A percentile compares a stretch with the other conserved stretches of the same genome.
These are phyloP conservation scores for Nicotiana tomentosiformis DNA, from an alignment of 257 asterid species.

Conservation along the genomic window DNA sequence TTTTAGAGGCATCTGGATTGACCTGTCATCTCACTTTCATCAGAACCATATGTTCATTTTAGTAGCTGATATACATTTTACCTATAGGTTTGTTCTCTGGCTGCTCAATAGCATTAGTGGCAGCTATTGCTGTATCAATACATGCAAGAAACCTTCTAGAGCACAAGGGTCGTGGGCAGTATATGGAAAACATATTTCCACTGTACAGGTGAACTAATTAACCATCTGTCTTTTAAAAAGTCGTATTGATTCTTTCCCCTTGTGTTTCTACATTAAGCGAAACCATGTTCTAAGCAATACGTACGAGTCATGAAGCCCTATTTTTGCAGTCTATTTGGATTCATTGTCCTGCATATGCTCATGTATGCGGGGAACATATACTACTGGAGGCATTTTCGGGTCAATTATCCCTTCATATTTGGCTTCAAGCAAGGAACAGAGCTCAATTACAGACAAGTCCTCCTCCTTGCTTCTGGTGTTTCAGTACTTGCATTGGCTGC, in stretches of 20 bases:
- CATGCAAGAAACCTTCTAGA: conserved; percentile 49
- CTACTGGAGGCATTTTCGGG: conserved; percentile 66
- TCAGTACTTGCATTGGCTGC: conserved; percentile 61
- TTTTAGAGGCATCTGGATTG: no score
- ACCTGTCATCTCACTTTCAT: background rate
- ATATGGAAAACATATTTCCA: conserved; percentile 76
- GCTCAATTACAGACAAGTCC: conserved; percentile 65
- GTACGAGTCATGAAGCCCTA: background rate
- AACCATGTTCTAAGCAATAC: background rate
- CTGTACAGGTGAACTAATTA: conserved; percentile 52
- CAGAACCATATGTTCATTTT: background rate
- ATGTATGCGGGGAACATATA: conserved; percentile 52
- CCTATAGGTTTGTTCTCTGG: conserved; percentile 68
- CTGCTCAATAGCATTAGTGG: conserved; percentile 61
- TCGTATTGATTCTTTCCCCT: background rate
- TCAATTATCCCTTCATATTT: conserved; percentile 76
- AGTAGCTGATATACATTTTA: background rate
- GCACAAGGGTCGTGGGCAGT: conserved; percentile 30
- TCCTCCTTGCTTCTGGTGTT: conserved; percentile 74
- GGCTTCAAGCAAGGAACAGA: conserved; percentile 69
- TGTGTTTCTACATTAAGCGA: background rate
- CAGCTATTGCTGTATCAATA: conserved; percentile 35
- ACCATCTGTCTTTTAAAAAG: background rate
- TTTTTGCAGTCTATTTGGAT: conserved; percentile 57
- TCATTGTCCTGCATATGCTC: conserved; percentile 68